Base-by-base conservation (phyloP, 805 yeast genomes). In the Pichia kluyveri region DNA sequence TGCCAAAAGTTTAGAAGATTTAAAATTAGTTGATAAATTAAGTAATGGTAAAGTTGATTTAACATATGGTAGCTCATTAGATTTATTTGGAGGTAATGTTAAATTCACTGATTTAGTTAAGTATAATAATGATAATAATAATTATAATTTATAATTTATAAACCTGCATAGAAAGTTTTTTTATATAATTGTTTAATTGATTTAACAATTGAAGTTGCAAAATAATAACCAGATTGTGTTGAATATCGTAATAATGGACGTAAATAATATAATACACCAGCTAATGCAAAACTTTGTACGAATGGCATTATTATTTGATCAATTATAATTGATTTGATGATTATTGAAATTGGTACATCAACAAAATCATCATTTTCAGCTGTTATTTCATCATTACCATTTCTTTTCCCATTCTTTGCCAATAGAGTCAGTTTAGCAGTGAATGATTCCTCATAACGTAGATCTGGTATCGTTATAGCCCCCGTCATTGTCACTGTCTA, bases 41-140 rank as follows among this genome's bases (percentile, higher is more conserved):
- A 87, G 96, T 60, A 59, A 67, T 2, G 96, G 96, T 3, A 83
- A 76, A 58, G 96, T 93, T 14, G 98, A 93, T 61, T 70, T 93
- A 61, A 93, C 99, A 0, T 90, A 69, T 60, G 99, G 99, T 2
- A 85, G 95, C 61, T 84, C 97, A 0, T 68, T 93, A 46, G 99
- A 93, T 62, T 87, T 93, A 11, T 93, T 91, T 70, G 99, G 99
- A 1, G 99, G 99, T 0, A 63, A 85, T 46, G 96, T 93, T 36
- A 79, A 71, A 58, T 89, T 88, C 58, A 71, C 70, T 2, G 96
- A 89, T 6, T 79, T 88, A 48, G 80, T 86, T 36, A 58, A 59
- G 34, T 90, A 97, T 96, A 89, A 88, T 60, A 48, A 56, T n/a
- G 38, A 18, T 14, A 47, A 46, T 38, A 15, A 44, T 31, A 28